Conservation (phyloP, 345 rosid species). For the Barbarea vulgaris region DNA sequence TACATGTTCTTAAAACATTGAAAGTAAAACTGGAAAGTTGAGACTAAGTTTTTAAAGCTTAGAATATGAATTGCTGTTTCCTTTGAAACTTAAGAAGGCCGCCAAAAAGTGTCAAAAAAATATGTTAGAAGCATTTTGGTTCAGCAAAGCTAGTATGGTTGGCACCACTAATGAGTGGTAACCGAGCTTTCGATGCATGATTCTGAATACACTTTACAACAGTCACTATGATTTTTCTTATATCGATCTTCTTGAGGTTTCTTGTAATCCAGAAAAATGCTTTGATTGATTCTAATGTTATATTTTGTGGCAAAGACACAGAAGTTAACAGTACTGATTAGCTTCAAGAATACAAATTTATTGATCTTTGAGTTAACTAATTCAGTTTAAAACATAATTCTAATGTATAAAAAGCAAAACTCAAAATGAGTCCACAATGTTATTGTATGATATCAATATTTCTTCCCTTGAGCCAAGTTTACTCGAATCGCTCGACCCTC, state of each 20-base stretch:
- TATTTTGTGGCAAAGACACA: background rate
- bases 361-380: slow-evolving; percentile 9
- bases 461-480: slow-evolving; percentile 76
- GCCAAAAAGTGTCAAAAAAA: background rate
- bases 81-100: background rate
- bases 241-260: background rate
- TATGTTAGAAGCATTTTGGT: background rate
- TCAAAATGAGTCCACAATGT: slow-evolving; percentile 18
- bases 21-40: background rate
- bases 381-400: slow-evolving; percentile 7
- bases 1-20: background rate
- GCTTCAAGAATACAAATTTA: slow-evolving; percentile 5
- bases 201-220: background rate
- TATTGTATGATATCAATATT: slow-evolving; percentile 28
- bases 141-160: background rate
- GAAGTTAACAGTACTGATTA: background rate
- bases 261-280: background rate
- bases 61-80: background rate
- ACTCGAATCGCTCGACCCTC: slow-evolving; percentile 79
- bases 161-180: background rate
- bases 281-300: background rate
- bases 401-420: slow-evolving; percentile 9
- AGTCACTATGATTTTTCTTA: background rate
- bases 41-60: too few relatives aligned
- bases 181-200: background rate